Evolutionary conservation across 2,329 filamentous ascomycete genomes (phyloP), one percentile per base, ranked within the genome.

Genomic region (Trichoderma cornu-damae): DNA sequence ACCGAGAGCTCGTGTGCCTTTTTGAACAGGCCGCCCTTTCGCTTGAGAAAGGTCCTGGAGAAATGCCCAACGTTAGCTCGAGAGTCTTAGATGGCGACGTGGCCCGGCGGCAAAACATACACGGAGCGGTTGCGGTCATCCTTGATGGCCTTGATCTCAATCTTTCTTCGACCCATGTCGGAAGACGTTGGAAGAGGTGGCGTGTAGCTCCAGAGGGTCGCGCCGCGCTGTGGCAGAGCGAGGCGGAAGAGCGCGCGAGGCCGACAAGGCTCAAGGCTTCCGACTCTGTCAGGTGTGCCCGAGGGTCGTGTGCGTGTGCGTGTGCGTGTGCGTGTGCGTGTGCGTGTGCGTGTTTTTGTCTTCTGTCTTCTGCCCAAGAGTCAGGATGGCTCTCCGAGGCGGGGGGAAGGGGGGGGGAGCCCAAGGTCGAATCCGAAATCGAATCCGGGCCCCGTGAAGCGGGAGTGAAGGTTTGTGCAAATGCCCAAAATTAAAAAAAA

Each of bases 141-240:
- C 77, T 96, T 96, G 81, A 97, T 97, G 66, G 93, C 90, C 78
- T 96, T 96, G 81, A 99, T 97, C 79, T 97, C 94, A 72, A 99
- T 99, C 85, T 99, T 99, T 82, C 94, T 86, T 75, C 94, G 87
- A 73, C 94, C 94, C 94, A 99, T 99, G 52, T 46, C 70, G n/a
- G n/a, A n/a, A n/a, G 62, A 63, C 50, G 9, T 30, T n/a, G n/a
- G n/a, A n/a, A n/a, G n/a, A n/a, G n/a, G 24, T 30, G 16, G 58
- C 51, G 32, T 51, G 57, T 38, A 40, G 58, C 50, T 56, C 63
- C 51, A 24, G 16, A 48, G 37, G 44, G 49, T 59, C 54, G 54
- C 58, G 56, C 57, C 54, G 54, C 58, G 56, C 12, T 57, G 30
- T 35, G 62, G 60, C 61, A 61, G 62, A 65, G 48, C 58, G 64